Conservation (phyloP, 345 rosid species). For the Pistacia vera region DNA sequence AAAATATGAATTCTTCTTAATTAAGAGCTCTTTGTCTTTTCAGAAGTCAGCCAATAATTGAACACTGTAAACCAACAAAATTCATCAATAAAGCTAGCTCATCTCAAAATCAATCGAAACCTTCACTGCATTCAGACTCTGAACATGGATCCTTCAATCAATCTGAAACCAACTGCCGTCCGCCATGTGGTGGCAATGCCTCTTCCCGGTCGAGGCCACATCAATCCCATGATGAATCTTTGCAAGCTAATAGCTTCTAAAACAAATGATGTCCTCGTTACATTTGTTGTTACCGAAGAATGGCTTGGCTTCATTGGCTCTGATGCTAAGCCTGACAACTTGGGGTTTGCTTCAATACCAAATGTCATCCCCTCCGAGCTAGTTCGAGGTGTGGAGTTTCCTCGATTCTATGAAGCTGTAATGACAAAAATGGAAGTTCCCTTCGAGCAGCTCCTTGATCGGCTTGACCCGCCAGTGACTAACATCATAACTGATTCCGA, state of each 20-base stretch:
- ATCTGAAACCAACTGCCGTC: too few species aligned
- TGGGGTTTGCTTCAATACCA: conserved; percentile 44
- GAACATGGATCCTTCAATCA: background rate
- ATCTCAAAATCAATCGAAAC: too few species aligned
- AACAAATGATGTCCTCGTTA: conserved; percentile 37
- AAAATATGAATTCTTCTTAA: too few species aligned
- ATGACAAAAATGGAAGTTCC: conserved; percentile 48
- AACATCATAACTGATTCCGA: conserved; percentile 30
- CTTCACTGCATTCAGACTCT: too few species aligned
- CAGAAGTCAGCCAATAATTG: too few species aligned
- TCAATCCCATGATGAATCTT: conserved; percentile 77
- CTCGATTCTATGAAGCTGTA: conserved; percentile 43
- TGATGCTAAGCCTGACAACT: conserved; percentile 31
- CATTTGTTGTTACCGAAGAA: conserved; percentile 74
- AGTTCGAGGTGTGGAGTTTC: conserved; percentile 30
- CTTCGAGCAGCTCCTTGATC: conserved; percentile 43
- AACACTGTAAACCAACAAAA: too few species aligned
- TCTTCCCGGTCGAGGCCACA: conserved; percentile 72
- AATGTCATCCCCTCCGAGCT: conserved; percentile 58
- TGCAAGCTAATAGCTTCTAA: conserved; percentile 47
- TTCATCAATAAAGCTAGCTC: too few species aligned
- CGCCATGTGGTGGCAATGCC: conserved; percentile 64
- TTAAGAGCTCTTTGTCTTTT: too few species aligned
- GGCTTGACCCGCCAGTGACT: conserved; percentile 22
- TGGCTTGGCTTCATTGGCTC: conserved; percentile 58